Percentiles rank a stretch among this genome's conserved stretches.
phyloP scores from a whole-genome alignment of 179 eudicot genomes.

The Vitellaria paradoxa region DNA sequence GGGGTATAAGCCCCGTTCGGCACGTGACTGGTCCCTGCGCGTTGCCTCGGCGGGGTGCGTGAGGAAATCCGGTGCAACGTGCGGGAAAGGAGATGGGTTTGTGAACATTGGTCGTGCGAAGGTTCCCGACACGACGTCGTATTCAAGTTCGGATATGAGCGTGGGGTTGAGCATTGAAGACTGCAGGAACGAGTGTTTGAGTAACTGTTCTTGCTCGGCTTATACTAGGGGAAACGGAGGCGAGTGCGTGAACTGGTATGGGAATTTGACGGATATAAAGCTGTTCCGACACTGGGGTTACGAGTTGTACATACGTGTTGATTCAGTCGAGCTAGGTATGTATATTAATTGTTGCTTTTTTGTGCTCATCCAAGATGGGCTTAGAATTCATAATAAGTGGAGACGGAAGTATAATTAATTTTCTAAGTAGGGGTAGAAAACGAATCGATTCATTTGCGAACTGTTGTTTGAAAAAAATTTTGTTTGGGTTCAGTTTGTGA shows the following conservation, averaged over 20 bases:
- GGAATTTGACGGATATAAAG: conserved; percentile 26
- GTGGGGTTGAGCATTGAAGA: conserved; percentile 16
- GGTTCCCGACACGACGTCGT: conserved; percentile 24
- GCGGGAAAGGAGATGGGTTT: conserved; percentile 33
- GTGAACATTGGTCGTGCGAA: conserved; percentile 18
- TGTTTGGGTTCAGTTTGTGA: too few species aligned
- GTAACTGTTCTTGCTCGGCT: conserved; percentile 33
- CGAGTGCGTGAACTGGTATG: conserved; percentile 34
- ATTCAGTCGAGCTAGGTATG: conserved; percentile 38
- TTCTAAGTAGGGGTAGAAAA: too few species aligned
- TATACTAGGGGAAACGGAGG: conserved; percentile 17
- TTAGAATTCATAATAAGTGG: too few species aligned
- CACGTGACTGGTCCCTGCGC: conserved; percentile 32
- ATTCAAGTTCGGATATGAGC: conserved; percentile 14
- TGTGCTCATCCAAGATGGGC: background rate
- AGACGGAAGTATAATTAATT: too few species aligned
- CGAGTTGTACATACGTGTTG: conserved; percentile 36
- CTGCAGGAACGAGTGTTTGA: conserved; percentile 29
- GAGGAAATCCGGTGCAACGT: conserved; percentile 17
- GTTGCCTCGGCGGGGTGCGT: background rate
- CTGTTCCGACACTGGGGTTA: conserved; percentile 12
- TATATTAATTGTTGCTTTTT: background rate
- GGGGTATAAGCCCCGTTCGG: conserved; percentile 34
- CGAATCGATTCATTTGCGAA: too few species aligned
- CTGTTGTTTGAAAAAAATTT: too few species aligned